phyloP scores from a whole-genome alignment of 2,329 filamentous ascomycete genomes.

The Claviceps monticola region DNA sequence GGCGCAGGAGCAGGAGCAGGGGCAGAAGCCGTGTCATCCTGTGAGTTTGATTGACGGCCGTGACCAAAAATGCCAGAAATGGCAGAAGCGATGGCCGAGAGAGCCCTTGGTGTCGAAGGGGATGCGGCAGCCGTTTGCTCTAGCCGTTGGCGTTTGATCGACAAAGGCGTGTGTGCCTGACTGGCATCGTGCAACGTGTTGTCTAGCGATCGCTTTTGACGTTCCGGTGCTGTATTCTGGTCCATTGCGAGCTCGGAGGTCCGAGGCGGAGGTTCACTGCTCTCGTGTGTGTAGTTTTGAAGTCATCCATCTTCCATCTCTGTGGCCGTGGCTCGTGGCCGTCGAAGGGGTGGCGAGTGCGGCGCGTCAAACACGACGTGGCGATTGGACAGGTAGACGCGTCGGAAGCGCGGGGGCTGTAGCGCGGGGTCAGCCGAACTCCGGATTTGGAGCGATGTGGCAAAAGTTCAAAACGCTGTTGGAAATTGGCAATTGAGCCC shows the following conservation, averaged over 20 bases:
- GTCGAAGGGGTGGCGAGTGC: neutral
- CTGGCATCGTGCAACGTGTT: slow-evolving; percentile 11
- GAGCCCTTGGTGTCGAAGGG: slow-evolving; percentile 16
- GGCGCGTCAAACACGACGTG: slow-evolving; percentile 1
- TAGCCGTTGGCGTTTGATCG: slow-evolving; percentile 19
- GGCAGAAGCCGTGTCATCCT: slow-evolving; percentile 3
- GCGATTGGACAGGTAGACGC: slow-evolving; percentile 1
- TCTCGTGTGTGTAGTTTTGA: neutral
- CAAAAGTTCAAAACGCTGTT: too few species aligned
- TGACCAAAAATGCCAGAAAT: slow-evolving; percentile 16
- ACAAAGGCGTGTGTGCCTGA: slow-evolving; percentile 13
- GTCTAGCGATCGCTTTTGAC: slow-evolving; percentile 7
- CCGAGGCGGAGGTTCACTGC: neutral
- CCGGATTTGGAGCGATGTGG: too few species aligned
- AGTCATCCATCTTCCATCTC: neutral
- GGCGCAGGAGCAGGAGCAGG: neutral
- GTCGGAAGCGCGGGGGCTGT: neutral
- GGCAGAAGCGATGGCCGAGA: slow-evolving; percentile 19
- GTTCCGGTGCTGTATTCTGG: slow-evolving; percentile 9
- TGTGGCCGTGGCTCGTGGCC: neutral
- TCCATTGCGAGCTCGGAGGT: slow-evolving; percentile 12
- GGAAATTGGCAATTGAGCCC: too few species aligned
- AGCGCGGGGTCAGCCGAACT: neutral
- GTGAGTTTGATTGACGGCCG: slow-evolving; percentile 8
- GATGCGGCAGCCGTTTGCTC: slow-evolving; percentile 13